Evolutionary conservation across 2,329 filamentous ascomycete species (phyloP), one percentile per base, ranked within the genome.

Genomic region (Metarhizium guizhouense): DNA sequence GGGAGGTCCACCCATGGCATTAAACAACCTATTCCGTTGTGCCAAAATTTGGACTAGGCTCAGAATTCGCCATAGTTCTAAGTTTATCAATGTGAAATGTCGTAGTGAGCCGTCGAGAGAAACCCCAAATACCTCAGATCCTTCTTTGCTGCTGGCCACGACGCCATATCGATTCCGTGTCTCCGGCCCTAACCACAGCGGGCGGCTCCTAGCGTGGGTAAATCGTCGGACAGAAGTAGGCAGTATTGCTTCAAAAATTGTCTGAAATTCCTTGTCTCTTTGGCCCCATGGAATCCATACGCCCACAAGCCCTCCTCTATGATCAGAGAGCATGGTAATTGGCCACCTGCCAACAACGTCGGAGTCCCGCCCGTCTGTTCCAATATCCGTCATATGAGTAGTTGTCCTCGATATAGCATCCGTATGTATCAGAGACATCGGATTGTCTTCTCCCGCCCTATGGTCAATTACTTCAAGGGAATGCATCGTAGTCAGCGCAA

Each of bases 41-140:
- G 82, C 83, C 51, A 95, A 67, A 57, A 87, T 86, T 64, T 95
- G 86, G 1, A 96, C 66, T 59, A 93, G 83, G 56, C 80, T 79
- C 5, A 97, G 75, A 4, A 95, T 74, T 6, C 78, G 77, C 82
- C 86, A 88, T 7, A 85, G 79, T 2, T 80, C 70, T 18, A 79
- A 64, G 10, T 77, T 73, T 0, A 97, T 71, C 14, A 92, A 71
- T 1, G 80, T 80, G 62, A 96, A 86, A 55, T 87, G 81, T 59
- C 82, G 82, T 29, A 92, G 64, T 0, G 85, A 83, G 1, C 89
- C 89, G 63, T 89, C 83, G 38, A 90, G 77, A 6, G 81, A 81
- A 6, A 86, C 75, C 1, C 87, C 89, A 38, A 92, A 67, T 56
- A 84, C 72, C 58, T 84, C 80, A 4, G 73, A 70, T 6, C 71